Evolutionary conservation across 495 filamentous ascomycete genomes (phyloP).

Genomic region (Pseudotulostoma volvatum): DNA sequence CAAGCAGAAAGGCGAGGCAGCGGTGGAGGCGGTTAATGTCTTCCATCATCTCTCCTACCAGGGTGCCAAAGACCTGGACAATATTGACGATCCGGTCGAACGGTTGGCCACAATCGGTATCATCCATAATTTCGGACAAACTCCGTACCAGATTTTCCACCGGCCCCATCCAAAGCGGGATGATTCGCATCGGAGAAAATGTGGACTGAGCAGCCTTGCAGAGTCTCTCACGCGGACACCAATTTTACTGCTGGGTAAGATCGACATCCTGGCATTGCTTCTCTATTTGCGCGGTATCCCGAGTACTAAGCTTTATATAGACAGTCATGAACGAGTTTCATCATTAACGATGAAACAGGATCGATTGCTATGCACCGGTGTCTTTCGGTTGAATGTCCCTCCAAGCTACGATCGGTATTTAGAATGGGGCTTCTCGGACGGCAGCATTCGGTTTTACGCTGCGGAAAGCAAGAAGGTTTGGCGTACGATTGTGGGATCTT

Average conservation of each 20-base stretch:
- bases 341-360: slow-evolving; percentile 76
- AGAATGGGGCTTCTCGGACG: slow-evolving; percentile 93
- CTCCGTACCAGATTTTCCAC: slow-evolving; percentile 84
- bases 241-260: slow-evolving; percentile 51
- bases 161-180: slow-evolving; percentile 66
- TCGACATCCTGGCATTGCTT: slow-evolving; percentile 1
- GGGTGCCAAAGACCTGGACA: slow-evolving; percentile 82
- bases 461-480: slow-evolving; percentile 53
- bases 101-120: slow-evolving; percentile 77
- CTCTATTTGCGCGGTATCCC: neutral
- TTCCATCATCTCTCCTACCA: slow-evolving; percentile 93
- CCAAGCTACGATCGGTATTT: slow-evolving; percentile 79
- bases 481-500: neutral
- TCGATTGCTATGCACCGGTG: slow-evolving; percentile 65
- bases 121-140: slow-evolving; percentile 97
- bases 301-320: slow-evolving; percentile 18
- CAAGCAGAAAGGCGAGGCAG: slow-evolving; percentile 89
- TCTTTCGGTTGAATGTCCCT: slow-evolving; percentile 72
- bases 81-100: slow-evolving; percentile 76
- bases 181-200: slow-evolving; percentile 37
- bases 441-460: slow-evolving; percentile 76
- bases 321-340: slow-evolving; percentile 64
- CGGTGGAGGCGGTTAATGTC: slow-evolving; percentile 80
- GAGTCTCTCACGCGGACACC: slow-evolving; percentile 67
- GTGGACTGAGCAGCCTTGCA: slow-evolving; percentile 60